Evolutionary conservation across 2,329 filamentous ascomycete genomes (phyloP), one percentile per base, ranked within the genome.

Genomic region (Trichoderma atroviride): DNA sequence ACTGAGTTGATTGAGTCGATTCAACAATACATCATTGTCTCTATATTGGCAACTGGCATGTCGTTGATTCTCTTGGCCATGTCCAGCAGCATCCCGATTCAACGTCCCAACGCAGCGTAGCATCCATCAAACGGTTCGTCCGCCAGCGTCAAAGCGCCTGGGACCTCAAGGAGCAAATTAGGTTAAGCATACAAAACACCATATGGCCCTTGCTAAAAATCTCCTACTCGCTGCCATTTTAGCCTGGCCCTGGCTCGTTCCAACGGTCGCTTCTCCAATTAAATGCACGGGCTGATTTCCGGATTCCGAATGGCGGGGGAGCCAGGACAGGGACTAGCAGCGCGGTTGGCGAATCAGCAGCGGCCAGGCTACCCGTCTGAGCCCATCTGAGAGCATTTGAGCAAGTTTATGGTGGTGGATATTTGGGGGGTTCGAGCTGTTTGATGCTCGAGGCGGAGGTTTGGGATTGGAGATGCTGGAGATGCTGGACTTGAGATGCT

Each of bases 371-470:
- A 52, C 63, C 55, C 66, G 57, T 63, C 53, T 80, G 78, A 79
- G 78, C 63, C 55, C 66, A 60, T 63, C 53, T 80, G 78, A 79
- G 78, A 74, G 71, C 76, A 71, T 80, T 80, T 80, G 78, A 80
- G 78, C 78, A 80, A 80, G 78, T 80, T 80, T 78, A 70, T 70
- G 16, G 27, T 24, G 70, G 37, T 47, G 58, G 56, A 22, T 33
- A 33, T n/a, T 13, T 13, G 29, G 47, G 47, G 9, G n/a, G 16
- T 43, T 50, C 22, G 47, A 50, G 47, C 47, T 50, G 53, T 56
- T 56, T 47, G 58, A 47, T 10, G 14, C 16, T 31, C 9, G 37
- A 60, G 43, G 58, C 27, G 53, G 31, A 29, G 53, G 31, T 56
- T 56, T 16, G 11, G 37, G 33, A 16, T 55, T 14, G 29, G 27